Evolutionary conservation across 129 eudicot species (phyloP).

Genomic region (Oenanthe sinensis): DNA sequence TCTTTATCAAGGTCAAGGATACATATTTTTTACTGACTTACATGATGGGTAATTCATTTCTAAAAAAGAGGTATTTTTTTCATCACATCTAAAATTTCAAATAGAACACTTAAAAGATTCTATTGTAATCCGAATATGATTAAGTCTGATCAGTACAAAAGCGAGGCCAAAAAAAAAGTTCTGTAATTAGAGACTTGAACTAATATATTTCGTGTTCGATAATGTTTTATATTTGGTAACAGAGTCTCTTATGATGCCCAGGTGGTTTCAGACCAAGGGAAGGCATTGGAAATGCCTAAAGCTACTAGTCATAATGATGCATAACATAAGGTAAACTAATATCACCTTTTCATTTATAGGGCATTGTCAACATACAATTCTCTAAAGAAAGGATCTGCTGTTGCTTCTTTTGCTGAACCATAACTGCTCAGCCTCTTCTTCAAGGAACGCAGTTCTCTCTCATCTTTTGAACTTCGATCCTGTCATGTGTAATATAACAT

Average conservation of each 20-base stretch:
- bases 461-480: constrained; percentile 68
- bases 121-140: too few species aligned
- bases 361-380: constrained; percentile 27
- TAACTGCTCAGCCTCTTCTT: constrained; percentile 68
- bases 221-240: not conserved
- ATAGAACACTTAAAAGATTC: too few species aligned
- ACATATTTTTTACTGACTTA: too few species aligned
- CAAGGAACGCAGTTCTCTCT: constrained; percentile 69
- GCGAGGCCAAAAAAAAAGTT: not conserved
- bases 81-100: too few species aligned
- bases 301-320: not conserved
- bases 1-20: too few species aligned
- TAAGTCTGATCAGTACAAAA: not conserved
- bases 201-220: not conserved
- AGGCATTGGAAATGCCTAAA: not conserved
- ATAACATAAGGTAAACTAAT: not conserved
- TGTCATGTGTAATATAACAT: constrained; percentile 11
- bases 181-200: not conserved
- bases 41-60: too few species aligned
- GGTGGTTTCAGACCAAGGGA: not conserved
- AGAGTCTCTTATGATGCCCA: not conserved
- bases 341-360: not conserved
- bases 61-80: too few species aligned
- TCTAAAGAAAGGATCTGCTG: constrained; percentile 57
- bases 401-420: constrained; percentile 64